Conservation (phyloP, 345 rosid species). For the Eucalyptus camaldulensis region DNA sequence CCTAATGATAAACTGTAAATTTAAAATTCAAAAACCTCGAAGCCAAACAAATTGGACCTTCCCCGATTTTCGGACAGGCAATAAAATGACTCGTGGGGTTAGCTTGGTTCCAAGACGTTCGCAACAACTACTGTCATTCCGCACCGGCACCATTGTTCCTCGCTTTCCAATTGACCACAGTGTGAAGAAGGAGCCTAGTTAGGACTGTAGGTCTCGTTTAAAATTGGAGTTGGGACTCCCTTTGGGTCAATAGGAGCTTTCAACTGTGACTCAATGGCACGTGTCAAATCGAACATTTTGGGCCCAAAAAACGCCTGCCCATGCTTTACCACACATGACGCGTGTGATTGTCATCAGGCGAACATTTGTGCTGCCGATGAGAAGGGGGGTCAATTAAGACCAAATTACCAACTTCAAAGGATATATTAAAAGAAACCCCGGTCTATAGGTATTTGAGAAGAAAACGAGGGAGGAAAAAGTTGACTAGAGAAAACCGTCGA, state of each 20-base stretch:
- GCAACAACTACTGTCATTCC: not conserved
- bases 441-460: not conserved
- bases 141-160: not conserved
- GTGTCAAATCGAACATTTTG: not conserved
- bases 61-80: not conserved
- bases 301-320: not conserved
- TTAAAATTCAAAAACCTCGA: not conserved
- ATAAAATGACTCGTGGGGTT: not conserved
- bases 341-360: not conserved
- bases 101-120: not conserved
- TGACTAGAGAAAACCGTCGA: not conserved
- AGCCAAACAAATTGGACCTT: not conserved
- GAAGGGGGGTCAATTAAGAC: not conserved
- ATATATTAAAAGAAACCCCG: not conserved
- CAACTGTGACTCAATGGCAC: not conserved
- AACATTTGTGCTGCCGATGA: not conserved
- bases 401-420: not conserved
- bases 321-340: not conserved
- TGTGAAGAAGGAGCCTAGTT: not conserved
- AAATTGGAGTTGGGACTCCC: not conserved
- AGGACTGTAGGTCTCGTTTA: accelerated
- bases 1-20: not conserved
- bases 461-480: not conserved
- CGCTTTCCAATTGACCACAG: not conserved
- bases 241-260: not conserved